Conservation (phyloP, 805 yeast species). For the Candida pini region DNA sequence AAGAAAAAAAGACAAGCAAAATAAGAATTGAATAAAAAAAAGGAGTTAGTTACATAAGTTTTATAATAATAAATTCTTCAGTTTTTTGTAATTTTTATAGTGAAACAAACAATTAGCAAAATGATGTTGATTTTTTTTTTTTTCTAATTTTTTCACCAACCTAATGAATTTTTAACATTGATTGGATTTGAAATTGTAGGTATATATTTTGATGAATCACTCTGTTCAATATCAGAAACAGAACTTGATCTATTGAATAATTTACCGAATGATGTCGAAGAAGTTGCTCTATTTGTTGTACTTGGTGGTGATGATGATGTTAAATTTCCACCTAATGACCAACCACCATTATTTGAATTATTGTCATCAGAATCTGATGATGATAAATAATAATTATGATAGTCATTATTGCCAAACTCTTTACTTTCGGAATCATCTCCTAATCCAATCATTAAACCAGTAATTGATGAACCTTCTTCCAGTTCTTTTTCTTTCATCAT, state of each 20-base stretch:
- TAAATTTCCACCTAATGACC: constrained; percentile 1
- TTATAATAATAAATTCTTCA: no score
- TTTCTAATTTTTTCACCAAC: constrained; percentile 43
- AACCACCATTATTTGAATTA: constrained; percentile 1
- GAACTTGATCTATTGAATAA: constrained; percentile 10
- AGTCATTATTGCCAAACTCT: constrained; percentile 2
- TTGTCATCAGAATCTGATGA: background rate
- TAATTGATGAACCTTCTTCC: constrained; percentile 8
- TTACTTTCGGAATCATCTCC: constrained; percentile 6
- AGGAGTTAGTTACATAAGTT: background rate
- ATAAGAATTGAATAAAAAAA: background rate
- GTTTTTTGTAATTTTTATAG: no score
- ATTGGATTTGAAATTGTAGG: constrained; percentile 63
- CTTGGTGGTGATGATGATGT: constrained; percentile 7
- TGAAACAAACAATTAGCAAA: background rate
- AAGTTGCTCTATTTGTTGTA: constrained; percentile 9
- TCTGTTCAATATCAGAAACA: constrained; percentile 16
- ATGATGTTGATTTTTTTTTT: background rate
- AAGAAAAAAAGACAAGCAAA: background rate
- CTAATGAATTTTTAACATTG: constrained; percentile 64
- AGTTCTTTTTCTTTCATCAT: constrained; percentile 8
- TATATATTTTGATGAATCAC: constrained; percentile 26
- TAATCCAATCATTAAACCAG: constrained; percentile 3
- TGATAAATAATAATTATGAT: background rate
- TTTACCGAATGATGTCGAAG: constrained; percentile 11